Percentiles rank a stretch among this genome's conserved stretches.
These are phyloP conservation scores for Talaromyces verruculosus DNA, from an alignment of 2,329 filamentous ascomycete genomes.

Conservation along the genomic window DNA sequence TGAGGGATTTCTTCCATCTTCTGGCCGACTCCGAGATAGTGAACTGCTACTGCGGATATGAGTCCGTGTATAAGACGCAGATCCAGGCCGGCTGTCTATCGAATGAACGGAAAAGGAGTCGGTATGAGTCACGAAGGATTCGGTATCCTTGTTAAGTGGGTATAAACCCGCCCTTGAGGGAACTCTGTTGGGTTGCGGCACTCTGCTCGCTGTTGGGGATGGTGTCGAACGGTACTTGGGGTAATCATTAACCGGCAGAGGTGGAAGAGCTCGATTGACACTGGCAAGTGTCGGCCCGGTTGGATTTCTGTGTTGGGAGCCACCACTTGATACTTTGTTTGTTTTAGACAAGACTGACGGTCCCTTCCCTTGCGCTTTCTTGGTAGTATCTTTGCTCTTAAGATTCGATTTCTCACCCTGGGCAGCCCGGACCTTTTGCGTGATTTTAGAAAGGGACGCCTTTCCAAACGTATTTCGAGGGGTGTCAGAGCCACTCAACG, in stretches of 20 bases:
- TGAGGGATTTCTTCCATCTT: conserved; percentile 38
- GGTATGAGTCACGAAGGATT: conserved; percentile 44
- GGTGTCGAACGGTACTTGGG: conserved; percentile 27
- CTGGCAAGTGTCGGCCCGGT: conserved; percentile 23
- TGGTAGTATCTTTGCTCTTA: conserved; percentile 24
- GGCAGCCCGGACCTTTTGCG: conserved; percentile 36
- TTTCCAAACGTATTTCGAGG: conserved; percentile 30
- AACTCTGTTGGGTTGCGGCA: conserved; percentile 23
- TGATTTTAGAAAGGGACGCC: conserved; percentile 33
- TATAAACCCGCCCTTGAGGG: conserved; percentile 34
- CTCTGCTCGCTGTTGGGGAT: conserved; percentile 25
- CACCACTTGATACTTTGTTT: conserved; percentile 26
- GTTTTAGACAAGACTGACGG: conserved; percentile 17
- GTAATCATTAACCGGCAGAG: conserved; percentile 30
- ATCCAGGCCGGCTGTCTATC: conserved; percentile 38
- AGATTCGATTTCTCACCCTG: conserved; percentile 29
- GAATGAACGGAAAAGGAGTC: conserved; percentile 44
- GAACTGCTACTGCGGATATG: conserved; percentile 47
- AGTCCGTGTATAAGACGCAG: conserved; percentile 39
- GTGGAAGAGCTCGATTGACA: conserved; percentile 33
- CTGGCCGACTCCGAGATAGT: conserved; percentile 44
- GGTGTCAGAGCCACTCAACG: conserved; percentile 27
- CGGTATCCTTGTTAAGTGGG: conserved; percentile 40
- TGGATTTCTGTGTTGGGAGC: conserved; percentile 26
- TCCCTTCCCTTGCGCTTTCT: conserved; percentile 21